These are phyloP conservation scores for Schrenkiella parvula DNA, from an alignment of 345 rosid genomes.

Conservation along the genomic window DNA sequence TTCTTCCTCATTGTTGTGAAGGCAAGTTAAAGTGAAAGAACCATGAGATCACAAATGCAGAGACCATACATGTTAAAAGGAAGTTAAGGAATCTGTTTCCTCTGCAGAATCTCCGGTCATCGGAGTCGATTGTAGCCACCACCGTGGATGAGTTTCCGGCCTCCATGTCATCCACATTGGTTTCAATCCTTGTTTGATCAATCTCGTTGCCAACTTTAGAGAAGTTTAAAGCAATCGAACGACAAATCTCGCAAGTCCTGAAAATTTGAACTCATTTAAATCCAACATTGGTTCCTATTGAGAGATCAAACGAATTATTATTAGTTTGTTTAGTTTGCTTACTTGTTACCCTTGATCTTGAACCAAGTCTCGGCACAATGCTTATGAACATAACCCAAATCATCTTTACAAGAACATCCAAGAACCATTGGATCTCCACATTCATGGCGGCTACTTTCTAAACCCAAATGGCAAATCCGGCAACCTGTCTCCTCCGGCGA, in stretches of 20 bases:
- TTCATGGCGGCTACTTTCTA: conserved; percentile 55
- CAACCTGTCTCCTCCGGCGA: conserved; percentile 59
- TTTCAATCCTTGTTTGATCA: conserved; percentile 16
- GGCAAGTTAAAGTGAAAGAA: conserved; percentile 37
- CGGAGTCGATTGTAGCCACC: conserved; percentile 31
- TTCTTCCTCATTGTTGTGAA: conserved; percentile 30
- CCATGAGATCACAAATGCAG: conserved; percentile 39
- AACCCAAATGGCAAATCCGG: conserved; percentile 90
- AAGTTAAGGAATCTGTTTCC: conserved; percentile 52
- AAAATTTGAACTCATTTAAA: background rate
- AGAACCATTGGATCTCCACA: conserved; percentile 67
- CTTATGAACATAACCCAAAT: conserved; percentile 92
- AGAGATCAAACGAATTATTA: background rate
- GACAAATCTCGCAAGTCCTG: conserved; percentile 96
- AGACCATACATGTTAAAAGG: conserved; percentile 33
- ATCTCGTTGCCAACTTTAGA: conserved; percentile 32
- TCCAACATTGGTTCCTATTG: background rate
- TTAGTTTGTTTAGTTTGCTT: conserved; percentile 7
- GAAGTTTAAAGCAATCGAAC: conserved; percentile 69
- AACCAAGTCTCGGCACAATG: conserved; percentile 98
- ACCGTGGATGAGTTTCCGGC: conserved; percentile 14
- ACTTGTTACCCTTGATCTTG: conserved; percentile 94
- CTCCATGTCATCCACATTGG: conserved; percentile 34
- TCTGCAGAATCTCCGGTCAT: conserved; percentile 67
- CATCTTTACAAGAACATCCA: conserved; percentile 95